phyloP scores from a whole-genome alignment of 441 rosid genomes.

The Hura crepitans region DNA sequence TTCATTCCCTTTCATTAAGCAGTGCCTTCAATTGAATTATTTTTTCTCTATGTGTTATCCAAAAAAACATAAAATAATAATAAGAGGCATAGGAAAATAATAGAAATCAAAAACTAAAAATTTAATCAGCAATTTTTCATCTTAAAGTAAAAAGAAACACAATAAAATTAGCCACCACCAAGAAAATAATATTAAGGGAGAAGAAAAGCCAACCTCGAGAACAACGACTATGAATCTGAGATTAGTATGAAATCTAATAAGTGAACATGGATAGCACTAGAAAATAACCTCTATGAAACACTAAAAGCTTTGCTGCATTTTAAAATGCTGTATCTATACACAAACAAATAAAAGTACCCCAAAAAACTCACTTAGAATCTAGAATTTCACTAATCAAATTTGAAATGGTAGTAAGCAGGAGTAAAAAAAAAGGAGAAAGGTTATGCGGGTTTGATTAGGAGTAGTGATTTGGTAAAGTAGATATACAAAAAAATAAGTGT shows the following conservation, averaged over 20 bases:
- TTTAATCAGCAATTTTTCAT: no score
- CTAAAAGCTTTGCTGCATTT: constrained; percentile 41
- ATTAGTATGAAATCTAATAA: constrained; percentile 33
- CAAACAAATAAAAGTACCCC: not conserved
- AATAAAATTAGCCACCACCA: not conserved
- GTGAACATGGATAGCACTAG: constrained; percentile 35
- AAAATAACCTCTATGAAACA: constrained; percentile 66
- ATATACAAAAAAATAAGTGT: not conserved
- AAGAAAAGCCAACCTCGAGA: constrained; percentile 47
- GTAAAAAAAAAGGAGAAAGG: not conserved
- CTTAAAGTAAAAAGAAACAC: constrained; percentile 26
- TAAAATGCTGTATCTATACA: constrained; percentile 4
- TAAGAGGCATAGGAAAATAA: no score
- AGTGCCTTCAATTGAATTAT: no score
- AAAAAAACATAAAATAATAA: no score
- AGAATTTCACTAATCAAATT: not conserved
- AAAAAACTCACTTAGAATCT: not conserved
- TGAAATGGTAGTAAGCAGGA: no score
- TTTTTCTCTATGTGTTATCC: no score
- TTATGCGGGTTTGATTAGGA: not conserved
- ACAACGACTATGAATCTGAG: constrained; percentile 47
- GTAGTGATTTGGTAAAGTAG: no score
- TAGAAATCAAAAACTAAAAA: no score
- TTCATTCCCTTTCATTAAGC: no score
- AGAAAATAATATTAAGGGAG: not conserved